Percentiles rank a stretch among this genome's conserved stretches.
Evolutionary conservation across 768 basidiomycete species (phyloP).

Genomic region (Strobilomyces confusus): DNA sequence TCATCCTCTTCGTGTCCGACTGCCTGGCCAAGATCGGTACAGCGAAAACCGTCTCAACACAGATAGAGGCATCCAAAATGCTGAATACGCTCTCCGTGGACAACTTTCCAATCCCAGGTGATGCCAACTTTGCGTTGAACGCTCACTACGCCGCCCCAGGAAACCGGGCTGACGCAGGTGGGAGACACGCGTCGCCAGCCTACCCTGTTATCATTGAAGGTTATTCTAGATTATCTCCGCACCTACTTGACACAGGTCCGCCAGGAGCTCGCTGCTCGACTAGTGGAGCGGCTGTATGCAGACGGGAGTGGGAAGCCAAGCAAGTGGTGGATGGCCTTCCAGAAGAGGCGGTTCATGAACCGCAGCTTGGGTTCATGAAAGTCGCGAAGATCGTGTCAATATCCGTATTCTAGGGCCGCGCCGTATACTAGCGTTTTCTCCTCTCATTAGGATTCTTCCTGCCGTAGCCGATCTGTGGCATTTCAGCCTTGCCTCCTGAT

Average conservation of each 20-base stretch:
- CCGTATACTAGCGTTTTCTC: conserved; percentile 41
- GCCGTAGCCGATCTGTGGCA: conserved; percentile 87
- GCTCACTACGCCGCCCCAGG: conserved; percentile 82
- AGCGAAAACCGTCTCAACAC: conserved; percentile 60
- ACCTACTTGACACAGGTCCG: conserved; percentile 90
- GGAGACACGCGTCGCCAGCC: conserved; percentile 16
- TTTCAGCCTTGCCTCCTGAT: conserved; percentile 50
- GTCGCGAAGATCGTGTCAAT: background rate
- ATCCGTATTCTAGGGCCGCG: conserved; percentile 15
- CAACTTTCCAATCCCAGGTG: conserved; percentile 90
- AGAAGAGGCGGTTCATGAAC: conserved; percentile 96
- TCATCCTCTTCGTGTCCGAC: conserved; percentile 97
- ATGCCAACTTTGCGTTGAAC: conserved; percentile 92
- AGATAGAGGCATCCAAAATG: conserved; percentile 82
- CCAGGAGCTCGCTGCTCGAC: conserved; percentile 83
- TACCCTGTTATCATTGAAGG: conserved; percentile 7
- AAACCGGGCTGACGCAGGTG: conserved; percentile 78
- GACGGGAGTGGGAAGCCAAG: conserved; percentile 93
- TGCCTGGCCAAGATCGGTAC: conserved; percentile 88
- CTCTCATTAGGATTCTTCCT: conserved; percentile 87
- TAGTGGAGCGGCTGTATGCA: conserved; percentile 86
- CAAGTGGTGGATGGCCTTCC: conserved; percentile 99
- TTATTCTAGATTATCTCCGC: conserved; percentile 71
- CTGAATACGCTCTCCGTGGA: conserved; percentile 93
- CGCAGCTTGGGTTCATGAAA: conserved; percentile 70